phyloP scores from a whole-genome alignment of 2,329 filamentous ascomycete genomes.

The Fusarium brachygibbosum region DNA sequence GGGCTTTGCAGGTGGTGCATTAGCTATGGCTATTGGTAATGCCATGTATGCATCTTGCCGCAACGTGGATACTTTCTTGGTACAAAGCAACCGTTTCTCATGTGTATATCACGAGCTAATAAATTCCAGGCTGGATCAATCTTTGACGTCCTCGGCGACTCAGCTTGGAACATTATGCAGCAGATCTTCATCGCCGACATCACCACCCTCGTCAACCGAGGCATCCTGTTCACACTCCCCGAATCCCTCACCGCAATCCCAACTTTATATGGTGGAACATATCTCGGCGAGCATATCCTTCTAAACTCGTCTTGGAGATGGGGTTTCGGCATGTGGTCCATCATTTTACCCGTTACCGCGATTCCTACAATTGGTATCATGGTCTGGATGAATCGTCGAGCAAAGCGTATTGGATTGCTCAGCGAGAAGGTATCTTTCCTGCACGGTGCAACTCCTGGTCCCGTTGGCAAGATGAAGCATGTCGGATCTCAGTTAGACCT shows the following conservation, averaged over 20 bases:
- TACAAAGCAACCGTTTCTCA: background rate
- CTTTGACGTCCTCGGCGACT: constrained; percentile 33
- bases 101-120: background rate
- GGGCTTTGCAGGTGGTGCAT: constrained; percentile 27
- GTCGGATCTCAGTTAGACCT: constrained; percentile 24
- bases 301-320: constrained; percentile 30
- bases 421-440: constrained; percentile 13
- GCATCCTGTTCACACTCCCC: constrained; percentile 34
- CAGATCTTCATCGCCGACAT: constrained; percentile 42
- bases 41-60: constrained; percentile 35
- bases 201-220: constrained; percentile 36
- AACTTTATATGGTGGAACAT: constrained; percentile 37
- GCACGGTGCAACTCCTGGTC: constrained; percentile 5
- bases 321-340: constrained; percentile 39
- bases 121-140: constrained; percentile 27
- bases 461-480: constrained; percentile 2
- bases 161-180: constrained; percentile 40
- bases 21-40: constrained; percentile 30
- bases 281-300: constrained; percentile 36
- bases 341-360: constrained; percentile 18
- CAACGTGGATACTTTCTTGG: constrained; percentile 38
- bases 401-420: constrained; percentile 15
- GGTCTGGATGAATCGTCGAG: constrained; percentile 35
- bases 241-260: constrained; percentile 39
- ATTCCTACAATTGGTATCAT: constrained; percentile 35